phyloP scores from a whole-genome alignment of 192 early-diverging fungal genomes.

The Podochytrium sp. region DNA sequence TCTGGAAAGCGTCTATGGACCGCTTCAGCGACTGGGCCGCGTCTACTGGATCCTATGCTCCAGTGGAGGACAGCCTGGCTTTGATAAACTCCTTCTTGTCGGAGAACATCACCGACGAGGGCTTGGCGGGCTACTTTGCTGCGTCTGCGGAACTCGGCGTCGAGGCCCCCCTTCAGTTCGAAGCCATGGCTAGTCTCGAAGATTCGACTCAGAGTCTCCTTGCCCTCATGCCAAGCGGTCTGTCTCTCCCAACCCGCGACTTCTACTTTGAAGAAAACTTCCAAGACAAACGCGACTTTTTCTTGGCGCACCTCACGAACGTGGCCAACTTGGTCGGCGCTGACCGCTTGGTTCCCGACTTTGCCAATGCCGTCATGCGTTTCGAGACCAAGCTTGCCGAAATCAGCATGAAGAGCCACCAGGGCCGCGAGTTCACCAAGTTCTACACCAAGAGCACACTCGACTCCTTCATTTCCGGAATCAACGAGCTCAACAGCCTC shows the following conservation, averaged over 20 bases:
- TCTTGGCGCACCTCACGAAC: neutral
- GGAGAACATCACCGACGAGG: neutral
- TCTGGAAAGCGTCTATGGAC: conserved; percentile 19
- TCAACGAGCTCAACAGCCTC: conserved; percentile 12
- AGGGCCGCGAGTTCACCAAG: conserved; percentile 6
- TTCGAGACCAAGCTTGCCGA: conserved; percentile 24
- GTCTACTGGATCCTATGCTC: neutral
- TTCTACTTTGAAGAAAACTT: conserved; percentile 30
- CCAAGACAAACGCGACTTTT: neutral
- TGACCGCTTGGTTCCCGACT: conserved; percentile 9
- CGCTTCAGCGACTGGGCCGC: conserved; percentile 12
- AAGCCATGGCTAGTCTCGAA: neutral
- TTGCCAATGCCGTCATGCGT: conserved; percentile 10
- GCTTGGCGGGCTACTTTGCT: conserved; percentile 4
- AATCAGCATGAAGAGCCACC: conserved; percentile 6
- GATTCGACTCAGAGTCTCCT: conserved; percentile 4
- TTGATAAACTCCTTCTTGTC: neutral
- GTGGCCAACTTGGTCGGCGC: conserved; percentile 8
- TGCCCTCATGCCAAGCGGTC: neutral
- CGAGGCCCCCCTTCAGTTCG: neutral
- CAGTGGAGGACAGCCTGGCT: neutral
- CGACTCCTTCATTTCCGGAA: neutral
- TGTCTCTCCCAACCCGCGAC: conserved; percentile 18
- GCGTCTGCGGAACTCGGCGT: neutral
- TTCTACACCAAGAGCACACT: conserved; percentile 13